These are phyloP conservation scores for Blastobotrys aristatus DNA, from an alignment of 1,139 yeast species.

Conservation along the genomic window DNA sequence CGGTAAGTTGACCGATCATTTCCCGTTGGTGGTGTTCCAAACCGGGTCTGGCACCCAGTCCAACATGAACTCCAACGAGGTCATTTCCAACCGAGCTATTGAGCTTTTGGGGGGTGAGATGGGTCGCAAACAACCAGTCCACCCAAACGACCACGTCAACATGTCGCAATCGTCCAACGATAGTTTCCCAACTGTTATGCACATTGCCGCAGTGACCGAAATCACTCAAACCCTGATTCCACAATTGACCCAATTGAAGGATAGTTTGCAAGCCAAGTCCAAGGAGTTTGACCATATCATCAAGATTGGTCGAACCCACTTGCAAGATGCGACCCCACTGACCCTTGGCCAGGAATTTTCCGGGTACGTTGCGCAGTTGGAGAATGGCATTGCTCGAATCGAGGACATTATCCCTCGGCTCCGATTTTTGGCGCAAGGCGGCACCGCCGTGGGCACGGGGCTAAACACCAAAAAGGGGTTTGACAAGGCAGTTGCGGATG, in stretches of 20 bases:
- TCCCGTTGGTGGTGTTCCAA: conserved; percentile 97
- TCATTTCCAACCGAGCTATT: conserved; percentile 95
- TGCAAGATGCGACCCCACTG: conserved; percentile 97
- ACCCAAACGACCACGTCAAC: conserved; percentile 97
- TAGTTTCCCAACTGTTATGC: conserved; percentile 98
- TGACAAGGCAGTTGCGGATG: conserved; percentile 74
- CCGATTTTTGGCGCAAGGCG: conserved; percentile 91
- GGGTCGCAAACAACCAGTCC: conserved; percentile 91
- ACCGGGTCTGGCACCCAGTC: conserved; percentile 99
- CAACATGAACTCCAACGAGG: conserved; percentile 98
- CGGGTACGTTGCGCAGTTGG: conserved; percentile 90
- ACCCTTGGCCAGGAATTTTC: conserved; percentile 97
- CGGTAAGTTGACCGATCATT: conserved; percentile 88
- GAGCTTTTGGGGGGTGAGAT: conserved; percentile 86
- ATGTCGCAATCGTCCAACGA: conserved; percentile 98
- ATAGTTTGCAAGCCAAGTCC: conserved; percentile 67
- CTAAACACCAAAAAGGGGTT: conserved; percentile 89
- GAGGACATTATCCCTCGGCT: conserved; percentile 72
- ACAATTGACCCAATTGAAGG: conserved; percentile 68
- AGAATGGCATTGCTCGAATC: conserved; percentile 84
- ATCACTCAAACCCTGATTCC: conserved; percentile 73
- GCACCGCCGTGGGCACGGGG: conserved; percentile 99
- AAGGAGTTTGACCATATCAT: conserved; percentile 83
- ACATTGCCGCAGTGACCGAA: conserved; percentile 95
- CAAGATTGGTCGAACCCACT: conserved; percentile 97